Conservation (phyloP, 2,329 filamentous ascomycete genomes). For the Teratosphaeria nubilosa region DNA sequence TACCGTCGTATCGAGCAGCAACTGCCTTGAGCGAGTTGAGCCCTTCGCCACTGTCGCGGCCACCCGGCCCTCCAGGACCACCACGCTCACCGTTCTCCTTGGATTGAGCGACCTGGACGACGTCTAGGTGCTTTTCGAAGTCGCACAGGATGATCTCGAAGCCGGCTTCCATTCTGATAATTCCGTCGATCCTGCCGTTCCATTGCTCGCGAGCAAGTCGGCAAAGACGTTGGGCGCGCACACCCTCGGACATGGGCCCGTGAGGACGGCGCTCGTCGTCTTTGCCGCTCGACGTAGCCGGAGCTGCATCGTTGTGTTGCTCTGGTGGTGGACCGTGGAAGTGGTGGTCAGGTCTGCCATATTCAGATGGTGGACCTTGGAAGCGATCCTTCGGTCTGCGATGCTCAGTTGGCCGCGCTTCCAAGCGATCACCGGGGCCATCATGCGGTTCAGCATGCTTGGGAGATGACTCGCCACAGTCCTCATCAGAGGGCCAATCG, state of each 20-base stretch:
- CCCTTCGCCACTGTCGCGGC: slow-evolving; percentile 4
- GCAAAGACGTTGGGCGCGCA: slow-evolving; percentile 49
- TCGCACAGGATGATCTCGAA: slow-evolving; percentile 63
- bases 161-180: slow-evolving; percentile 58
- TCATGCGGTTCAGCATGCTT: not conserved
- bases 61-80: slow-evolving; percentile 6
- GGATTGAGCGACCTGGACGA: slow-evolving; percentile 24
- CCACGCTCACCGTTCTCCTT: not conserved
- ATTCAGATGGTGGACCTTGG: not conserved
- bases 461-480: not conserved
- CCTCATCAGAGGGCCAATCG: not conserved
- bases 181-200: slow-evolving; percentile 47
- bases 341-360: not conserved
- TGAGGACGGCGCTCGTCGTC: not conserved
- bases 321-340: not conserved
- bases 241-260: slow-evolving; percentile 20
- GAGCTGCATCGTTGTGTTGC: not conserved
- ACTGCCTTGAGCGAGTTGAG: slow-evolving; percentile 32
- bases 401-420: not conserved
- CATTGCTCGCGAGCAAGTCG: slow-evolving; percentile 41
- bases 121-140: slow-evolving; percentile 39
- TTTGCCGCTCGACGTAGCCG: not conserved
- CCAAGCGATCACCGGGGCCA: not conserved
- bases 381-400: not conserved
- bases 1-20: slow-evolving; percentile 33